phyloP scores from a whole-genome alignment of 345 rosid genomes.

The Excoecaria cochinchinensis region DNA sequence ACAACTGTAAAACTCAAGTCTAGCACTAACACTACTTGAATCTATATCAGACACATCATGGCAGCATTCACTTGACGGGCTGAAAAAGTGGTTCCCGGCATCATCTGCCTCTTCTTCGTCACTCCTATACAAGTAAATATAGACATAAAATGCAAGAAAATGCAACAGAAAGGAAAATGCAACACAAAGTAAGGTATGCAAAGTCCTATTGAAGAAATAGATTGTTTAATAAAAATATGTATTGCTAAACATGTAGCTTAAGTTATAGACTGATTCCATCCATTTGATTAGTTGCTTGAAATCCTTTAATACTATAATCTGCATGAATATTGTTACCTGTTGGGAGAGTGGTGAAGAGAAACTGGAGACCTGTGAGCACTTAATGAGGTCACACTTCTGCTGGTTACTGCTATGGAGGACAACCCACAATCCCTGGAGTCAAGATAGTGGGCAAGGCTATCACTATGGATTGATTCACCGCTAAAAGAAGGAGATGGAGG shows the following conservation, averaged over 20 bases:
- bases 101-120: slow-evolving; percentile 72
- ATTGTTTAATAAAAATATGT: not conserved
- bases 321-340: slow-evolving; percentile 48
- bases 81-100: slow-evolving; percentile 52
- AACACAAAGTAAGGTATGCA: not conserved
- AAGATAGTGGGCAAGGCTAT: slow-evolving; percentile 44
- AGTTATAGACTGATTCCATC: too few species aligned
- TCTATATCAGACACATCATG: slow-evolving; percentile 71
- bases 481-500: slow-evolving; percentile 49
- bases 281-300: not conserved
- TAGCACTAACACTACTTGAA: slow-evolving; percentile 77
- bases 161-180: not conserved
- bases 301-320: not conserved
- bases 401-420: slow-evolving; percentile 35
- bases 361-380: slow-evolving; percentile 40
- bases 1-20: slow-evolving; percentile 64
- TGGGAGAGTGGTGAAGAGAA: slow-evolving; percentile 48
- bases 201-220: not conserved
- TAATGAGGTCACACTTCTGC: slow-evolving; percentile 43
- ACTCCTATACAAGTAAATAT: slow-evolving; percentile 49
- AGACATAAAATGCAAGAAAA: not conserved
- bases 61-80: slow-evolving; percentile 66
- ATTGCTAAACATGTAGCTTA: not conserved
- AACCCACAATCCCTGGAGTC: slow-evolving; percentile 51
- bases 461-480: slow-evolving; percentile 36